phyloP scores from a whole-genome alignment of 768 basidiomycete genomes.

The Bullera alba region DNA sequence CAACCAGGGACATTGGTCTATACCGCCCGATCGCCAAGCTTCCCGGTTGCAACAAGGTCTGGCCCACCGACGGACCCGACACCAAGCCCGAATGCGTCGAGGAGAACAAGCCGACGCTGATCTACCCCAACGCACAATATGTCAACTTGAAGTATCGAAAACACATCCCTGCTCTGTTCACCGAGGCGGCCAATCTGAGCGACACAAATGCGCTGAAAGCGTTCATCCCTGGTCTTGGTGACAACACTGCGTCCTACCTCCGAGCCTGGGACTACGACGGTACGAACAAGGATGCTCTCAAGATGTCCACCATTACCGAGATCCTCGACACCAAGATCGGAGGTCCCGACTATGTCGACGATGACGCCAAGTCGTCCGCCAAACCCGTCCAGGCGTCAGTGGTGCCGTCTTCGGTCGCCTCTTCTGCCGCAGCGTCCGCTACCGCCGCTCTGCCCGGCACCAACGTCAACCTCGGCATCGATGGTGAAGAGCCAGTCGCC shows the following conservation, averaged over 20 bases:
- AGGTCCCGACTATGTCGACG: not conserved
- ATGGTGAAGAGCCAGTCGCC: not conserved
- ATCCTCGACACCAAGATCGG: not conserved
- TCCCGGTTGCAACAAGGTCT: slow-evolving; percentile 38
- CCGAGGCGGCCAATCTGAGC: not conserved
- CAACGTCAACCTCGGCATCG: not conserved
- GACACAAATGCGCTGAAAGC: not conserved
- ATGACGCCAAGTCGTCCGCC: not conserved
- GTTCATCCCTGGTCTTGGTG: slow-evolving; percentile 13
- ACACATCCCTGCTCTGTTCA: slow-evolving; percentile 10
- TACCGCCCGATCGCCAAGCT: slow-evolving; percentile 20
- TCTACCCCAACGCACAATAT: slow-evolving; percentile 24
- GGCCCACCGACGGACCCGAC: slow-evolving; percentile 11
- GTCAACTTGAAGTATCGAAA: slow-evolving; percentile 17
- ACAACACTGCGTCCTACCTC: slow-evolving; percentile 10
- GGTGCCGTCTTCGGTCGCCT: not conserved
- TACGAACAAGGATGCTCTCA: slow-evolving; percentile 6
- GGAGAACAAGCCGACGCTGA: slow-evolving; percentile 9
- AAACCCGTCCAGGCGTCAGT: not conserved
- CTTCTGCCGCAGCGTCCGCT: slow-evolving; percentile 4
- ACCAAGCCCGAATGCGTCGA: slow-evolving; percentile 21
- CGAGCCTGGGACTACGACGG: slow-evolving; percentile 16
- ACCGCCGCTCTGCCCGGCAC: not conserved
- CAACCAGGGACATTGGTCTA: slow-evolving; percentile 32
- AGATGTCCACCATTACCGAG: not conserved